Conservation (phyloP, 2,329 filamentous ascomycete genomes). For the Claviceps humidiphila region DNA sequence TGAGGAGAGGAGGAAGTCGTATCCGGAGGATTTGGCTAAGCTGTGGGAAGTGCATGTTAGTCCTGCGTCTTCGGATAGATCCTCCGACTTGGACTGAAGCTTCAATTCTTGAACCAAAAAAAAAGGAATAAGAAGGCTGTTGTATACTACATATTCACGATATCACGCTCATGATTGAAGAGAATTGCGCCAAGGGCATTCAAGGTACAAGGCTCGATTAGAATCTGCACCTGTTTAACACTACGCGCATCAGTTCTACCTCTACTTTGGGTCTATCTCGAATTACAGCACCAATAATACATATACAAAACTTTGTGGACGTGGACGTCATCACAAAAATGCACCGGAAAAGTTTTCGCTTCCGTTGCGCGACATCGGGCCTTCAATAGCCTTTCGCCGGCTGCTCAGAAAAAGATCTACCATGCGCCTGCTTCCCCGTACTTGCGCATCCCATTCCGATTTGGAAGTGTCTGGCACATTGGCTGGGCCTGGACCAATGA, state of each 20-base stretch:
- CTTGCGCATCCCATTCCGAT: constrained; percentile 18
- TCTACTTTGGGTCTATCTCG: background rate
- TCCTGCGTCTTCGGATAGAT: constrained; percentile 9
- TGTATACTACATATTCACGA: no score
- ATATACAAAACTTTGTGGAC: background rate
- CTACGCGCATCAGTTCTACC: background rate
- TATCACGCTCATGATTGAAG: no score
- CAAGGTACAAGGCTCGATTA: no score
- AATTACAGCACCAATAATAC: background rate
- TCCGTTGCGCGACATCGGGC: constrained; percentile 14
- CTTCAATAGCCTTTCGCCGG: constrained; percentile 28
- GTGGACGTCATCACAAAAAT: constrained; percentile 16
- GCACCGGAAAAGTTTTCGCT: constrained; percentile 16
- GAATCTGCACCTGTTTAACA: no score
- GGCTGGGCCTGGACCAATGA: background rate
- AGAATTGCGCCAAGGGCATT: no score
- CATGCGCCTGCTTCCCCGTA: constrained; percentile 35
- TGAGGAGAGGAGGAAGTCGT: constrained; percentile 17
- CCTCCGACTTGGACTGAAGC: background rate
- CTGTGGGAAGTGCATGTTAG: constrained; percentile 32
- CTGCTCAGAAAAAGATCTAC: constrained; percentile 41
- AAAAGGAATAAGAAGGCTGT: no score
- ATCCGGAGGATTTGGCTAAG: constrained; percentile 19
- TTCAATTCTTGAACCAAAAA: no score
- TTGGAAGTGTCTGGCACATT: background rate